Evolutionary conservation across 176 grass and related monocot genomes (phyloP).

Genomic region (Musa schizocarpa): DNA sequence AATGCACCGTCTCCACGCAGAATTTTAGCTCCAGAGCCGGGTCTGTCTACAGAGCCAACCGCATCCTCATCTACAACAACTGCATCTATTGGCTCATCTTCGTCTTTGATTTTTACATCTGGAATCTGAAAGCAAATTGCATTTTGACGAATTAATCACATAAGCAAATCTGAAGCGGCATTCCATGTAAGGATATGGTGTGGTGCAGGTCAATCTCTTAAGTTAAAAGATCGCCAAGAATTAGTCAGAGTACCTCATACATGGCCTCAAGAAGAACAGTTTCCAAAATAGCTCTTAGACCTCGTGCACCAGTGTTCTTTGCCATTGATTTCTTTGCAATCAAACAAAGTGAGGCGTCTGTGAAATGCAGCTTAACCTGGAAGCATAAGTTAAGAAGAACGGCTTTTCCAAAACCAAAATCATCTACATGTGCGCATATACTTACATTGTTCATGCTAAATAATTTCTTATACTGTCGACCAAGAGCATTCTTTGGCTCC

Average conservation of each 20-base stretch:
- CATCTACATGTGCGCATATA: slow-evolving; percentile 5
- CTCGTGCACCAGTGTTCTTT: slow-evolving; percentile 88
- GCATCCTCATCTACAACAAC: slow-evolving; percentile 88
- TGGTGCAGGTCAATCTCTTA: neutral
- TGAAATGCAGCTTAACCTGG: slow-evolving; percentile 97
- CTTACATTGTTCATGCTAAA: slow-evolving; percentile 97
- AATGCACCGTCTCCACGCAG: slow-evolving; percentile 73
- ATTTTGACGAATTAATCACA: neutral
- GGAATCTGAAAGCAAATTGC: slow-evolving; percentile 56
- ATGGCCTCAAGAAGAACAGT: slow-evolving; percentile 92
- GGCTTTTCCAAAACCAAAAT: slow-evolving; percentile 11
- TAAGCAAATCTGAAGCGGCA: neutral
- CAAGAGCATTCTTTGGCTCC: slow-evolving; percentile 86
- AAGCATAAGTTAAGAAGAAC: slow-evolving; percentile 17
- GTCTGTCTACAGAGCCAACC: slow-evolving; percentile 54
- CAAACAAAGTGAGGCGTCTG: slow-evolving; percentile 66
- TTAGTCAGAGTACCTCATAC: slow-evolving; percentile 63
- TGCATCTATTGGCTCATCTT: slow-evolving; percentile 75
- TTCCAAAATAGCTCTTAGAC: slow-evolving; percentile 89
- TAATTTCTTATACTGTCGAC: slow-evolving; percentile 95
- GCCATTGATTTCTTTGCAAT: slow-evolving; percentile 87
- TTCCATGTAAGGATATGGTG: neutral
- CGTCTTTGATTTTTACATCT: slow-evolving; percentile 67
- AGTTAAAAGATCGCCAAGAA: neutral
- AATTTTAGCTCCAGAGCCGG: slow-evolving; percentile 84